Percentiles rank a stretch among this genome's conserved stretches.
These are phyloP conservation scores for Teratosphaeria gauchensis DNA, from an alignment of 2,329 filamentous ascomycete genomes.

Conservation along the genomic window DNA sequence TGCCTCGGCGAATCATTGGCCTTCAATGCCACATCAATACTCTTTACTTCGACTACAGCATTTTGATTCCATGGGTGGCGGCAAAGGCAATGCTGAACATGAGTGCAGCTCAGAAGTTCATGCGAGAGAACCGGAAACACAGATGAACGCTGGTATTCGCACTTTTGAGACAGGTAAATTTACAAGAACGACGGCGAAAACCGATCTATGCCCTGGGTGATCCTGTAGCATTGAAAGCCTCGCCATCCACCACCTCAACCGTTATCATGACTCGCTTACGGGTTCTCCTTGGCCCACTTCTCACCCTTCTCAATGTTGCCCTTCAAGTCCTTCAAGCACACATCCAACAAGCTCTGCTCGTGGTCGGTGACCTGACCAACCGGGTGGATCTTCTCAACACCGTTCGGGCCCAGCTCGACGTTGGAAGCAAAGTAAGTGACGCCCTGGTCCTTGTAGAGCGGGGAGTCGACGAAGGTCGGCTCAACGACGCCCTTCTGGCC, in stretches of 20 bases:
- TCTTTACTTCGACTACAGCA: too few relatives aligned
- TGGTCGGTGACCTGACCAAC: conserved; percentile 73
- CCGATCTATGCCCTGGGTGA: background rate
- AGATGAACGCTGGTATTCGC: background rate
- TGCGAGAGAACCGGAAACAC: background rate
- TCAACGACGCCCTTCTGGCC: conserved; percentile 93
- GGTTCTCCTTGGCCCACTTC: conserved; percentile 54
- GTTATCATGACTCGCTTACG: conserved; percentile 9
- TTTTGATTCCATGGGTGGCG: background rate
- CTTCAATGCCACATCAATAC: too few relatives aligned
- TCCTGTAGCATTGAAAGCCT: background rate
- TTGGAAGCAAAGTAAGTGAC: conserved; percentile 93
- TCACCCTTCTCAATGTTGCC: conserved; percentile 92
- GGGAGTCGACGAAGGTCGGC: conserved; percentile 94
- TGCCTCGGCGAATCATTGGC: too few relatives aligned
- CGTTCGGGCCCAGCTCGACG: conserved; percentile 92
- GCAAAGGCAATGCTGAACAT: background rate
- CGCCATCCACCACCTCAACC: background rate
- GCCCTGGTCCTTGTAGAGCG: conserved; percentile 96
- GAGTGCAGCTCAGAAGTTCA: background rate
- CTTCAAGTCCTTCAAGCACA: conserved; percentile 72
- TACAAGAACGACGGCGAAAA: background rate
- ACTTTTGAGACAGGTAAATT: background rate
- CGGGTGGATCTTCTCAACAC: conserved; percentile 86
- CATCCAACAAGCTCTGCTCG: conserved; percentile 86